Evolutionary conservation across 225 moss, liverwort and hornwort species (phyloP), one percentile per base, ranked within the genome.

Genomic region (Marchantia polymorpha): DNA sequence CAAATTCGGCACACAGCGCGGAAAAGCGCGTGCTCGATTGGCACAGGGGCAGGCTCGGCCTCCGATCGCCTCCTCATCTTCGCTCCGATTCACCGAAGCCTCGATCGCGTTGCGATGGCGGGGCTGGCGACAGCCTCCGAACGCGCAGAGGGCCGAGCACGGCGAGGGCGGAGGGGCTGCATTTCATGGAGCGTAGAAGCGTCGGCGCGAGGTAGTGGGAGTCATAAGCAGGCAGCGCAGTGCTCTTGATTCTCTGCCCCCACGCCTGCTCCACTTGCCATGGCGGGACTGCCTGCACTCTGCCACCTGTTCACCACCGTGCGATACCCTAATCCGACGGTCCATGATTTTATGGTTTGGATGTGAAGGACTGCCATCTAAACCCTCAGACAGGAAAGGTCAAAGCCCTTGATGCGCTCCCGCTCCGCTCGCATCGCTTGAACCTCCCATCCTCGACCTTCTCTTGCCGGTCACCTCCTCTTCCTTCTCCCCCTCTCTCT

Each of bases 201-300:
- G 78, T 78, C 78, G 78, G 78, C 64, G 78, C 78, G 64, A 78
- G 78, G 67, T 78, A 78, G 78, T 68, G 78, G 78, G 78, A 67
- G 78, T 78, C 78, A 78, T 67, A 78, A 78, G 67, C 29, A 39
- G 61, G 67, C 29, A 61, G 64, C 51, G 29, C 14, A 52, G 64
- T 12, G 27, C 47, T 53, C 48, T 65, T 29, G 49, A 55, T 54
- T 67, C 59, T 60, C 31, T n/a, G 60, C 16, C 9, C 49, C 22
- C 76, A 76, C 78, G 65, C 67, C 65, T 78, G 64, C 78, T 78
- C 66, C 65, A 52, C 14, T 51, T 49, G 71, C 75, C 27, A 54
- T 75, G 30, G 26, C 25, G 60, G 8, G 39, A 76, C 19, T 20
- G 20, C 65, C 19, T 20, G 20, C 65, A 9, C 67, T 50, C 78